phyloP scores from a whole-genome alignment of 495 filamentous ascomycete species.

The Hypoxylon cercidicola region DNA sequence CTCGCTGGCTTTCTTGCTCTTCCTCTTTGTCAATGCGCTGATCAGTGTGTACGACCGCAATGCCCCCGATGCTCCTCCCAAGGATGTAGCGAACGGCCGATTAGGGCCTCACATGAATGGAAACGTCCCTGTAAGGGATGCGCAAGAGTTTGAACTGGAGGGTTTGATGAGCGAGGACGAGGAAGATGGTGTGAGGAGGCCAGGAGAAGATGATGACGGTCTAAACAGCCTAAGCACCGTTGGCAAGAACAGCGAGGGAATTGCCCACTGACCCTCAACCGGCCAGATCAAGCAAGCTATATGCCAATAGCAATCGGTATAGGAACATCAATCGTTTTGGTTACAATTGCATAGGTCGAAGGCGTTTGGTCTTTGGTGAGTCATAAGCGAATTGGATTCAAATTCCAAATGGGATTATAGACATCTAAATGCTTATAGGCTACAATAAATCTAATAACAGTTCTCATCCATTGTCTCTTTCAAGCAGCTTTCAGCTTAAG shows the following conservation, averaged over 20 bases:
- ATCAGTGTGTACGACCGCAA: constrained; percentile 80
- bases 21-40: constrained; percentile 88
- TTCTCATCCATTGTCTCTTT: too few relatives aligned
- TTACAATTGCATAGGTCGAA: constrained; percentile 32
- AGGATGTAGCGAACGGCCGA: constrained; percentile 44
- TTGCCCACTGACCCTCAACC: constrained; percentile 23
- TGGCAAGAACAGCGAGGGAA: constrained; percentile 48
- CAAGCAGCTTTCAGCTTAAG: too few relatives aligned
- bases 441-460: too few relatives aligned
- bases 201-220: constrained; percentile 44
- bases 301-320: constrained; percentile 2
- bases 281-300: not conserved
- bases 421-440: not conserved
- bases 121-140: constrained; percentile 71
- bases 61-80: constrained; percentile 41
- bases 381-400: constrained; percentile 4
- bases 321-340: constrained; percentile 7
- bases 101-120: constrained; percentile 63
- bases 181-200: constrained; percentile 54
- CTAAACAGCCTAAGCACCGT: constrained; percentile 53
- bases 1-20: constrained; percentile 88
- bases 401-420: constrained; percentile 12
- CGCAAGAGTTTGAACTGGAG: constrained; percentile 90
- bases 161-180: constrained; percentile 89
- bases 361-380: constrained; percentile 27